Base-by-base conservation (phyloP, 495 filamentous ascomycete species). In the Penicillium antarcticum region DNA sequence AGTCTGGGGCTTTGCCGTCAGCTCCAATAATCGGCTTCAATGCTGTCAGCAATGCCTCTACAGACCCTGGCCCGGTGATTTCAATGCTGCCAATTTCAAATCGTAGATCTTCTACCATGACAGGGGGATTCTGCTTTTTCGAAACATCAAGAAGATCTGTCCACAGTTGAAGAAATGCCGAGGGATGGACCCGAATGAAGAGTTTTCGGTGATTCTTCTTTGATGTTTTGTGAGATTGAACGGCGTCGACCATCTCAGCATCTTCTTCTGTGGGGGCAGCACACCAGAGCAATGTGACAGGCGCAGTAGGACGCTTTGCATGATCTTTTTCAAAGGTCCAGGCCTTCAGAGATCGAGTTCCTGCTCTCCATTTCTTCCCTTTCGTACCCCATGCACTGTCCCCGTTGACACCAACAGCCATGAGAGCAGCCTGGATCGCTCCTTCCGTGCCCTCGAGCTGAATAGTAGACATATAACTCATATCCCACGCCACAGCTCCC, bases 11-110 rank as follows among this genome's bases (percentile, higher is more conserved):
- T 21, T 66, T 48, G 9, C 60, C 58, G 2, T 64, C 65, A 12
- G 26, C 54, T 48, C 39, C 50, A 53, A 81, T 24, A 18, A 42
- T 37, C 17, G 91, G 86, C 42, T 80, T 77, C 43, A 98, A 77
- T 14, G 87, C 73, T 6, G 85, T 80, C 18, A 91, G 72, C 2
- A 98, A 71, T 3, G 90, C 78, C 66, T 97, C 91, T 3, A 87
- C 91, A 6, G 90, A 87, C 2, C 79, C 87, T 1, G 94, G 91
- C 0, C 94, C 94, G 0, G 81, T 86, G 46, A 97, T 73, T 54
- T 96, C 88, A 43, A 97, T 92, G 62, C 91, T 96, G 38, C 94
- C 94, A 65, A 98, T 87, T 57, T 97, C 92, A 60, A 90, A 97
- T 2, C 94, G 82, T 12, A 98, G 66, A 62, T 98, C 94, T 62